Evolutionary conservation across 2,329 filamentous ascomycete genomes (phyloP).

Genomic region (Neofusicoccum kwambonambiense): DNA sequence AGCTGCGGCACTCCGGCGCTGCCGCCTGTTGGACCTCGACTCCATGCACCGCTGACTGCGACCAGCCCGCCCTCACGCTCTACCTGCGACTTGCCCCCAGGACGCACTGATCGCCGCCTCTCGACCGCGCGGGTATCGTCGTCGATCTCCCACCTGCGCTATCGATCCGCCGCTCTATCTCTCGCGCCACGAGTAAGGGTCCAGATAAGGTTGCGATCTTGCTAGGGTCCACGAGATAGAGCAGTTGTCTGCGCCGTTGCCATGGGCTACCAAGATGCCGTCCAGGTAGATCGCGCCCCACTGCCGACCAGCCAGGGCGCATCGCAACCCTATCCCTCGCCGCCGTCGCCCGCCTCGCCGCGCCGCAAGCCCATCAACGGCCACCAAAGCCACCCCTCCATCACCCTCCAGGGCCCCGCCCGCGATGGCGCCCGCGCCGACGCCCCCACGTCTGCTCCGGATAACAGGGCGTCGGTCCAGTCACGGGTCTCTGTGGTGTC

Average conservation of each 20-base stretch:
- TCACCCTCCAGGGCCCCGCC: slow-evolving; percentile 25
- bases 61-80: background rate
- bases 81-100: slow-evolving; percentile 9
- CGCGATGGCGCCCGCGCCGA: slow-evolving; percentile 35
- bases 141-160: slow-evolving; percentile 10
- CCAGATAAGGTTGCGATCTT: slow-evolving; percentile 14
- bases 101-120: slow-evolving; percentile 13
- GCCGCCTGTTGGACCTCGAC: background rate
- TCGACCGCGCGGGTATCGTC: slow-evolving; percentile 5
- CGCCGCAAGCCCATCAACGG: slow-evolving; percentile 5
- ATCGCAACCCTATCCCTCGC: slow-evolving; percentile 27
- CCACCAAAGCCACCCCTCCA: slow-evolving; percentile 21
- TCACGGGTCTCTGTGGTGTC: slow-evolving; percentile 33
- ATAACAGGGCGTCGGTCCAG: slow-evolving; percentile 33
- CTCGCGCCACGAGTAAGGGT: slow-evolving; percentile 12
- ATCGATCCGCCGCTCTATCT: slow-evolving; percentile 8
- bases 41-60: slow-evolving; percentile 12
- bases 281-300: slow-evolving; percentile 24
- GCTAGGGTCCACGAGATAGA: slow-evolving; percentile 14
- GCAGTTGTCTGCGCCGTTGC: slow-evolving; percentile 15
- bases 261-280: slow-evolving; percentile 29
- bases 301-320: background rate
- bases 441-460: slow-evolving; percentile 26
- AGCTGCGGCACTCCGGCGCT: background rate
- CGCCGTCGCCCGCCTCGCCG: slow-evolving; percentile 20